Base-by-base conservation (phyloP, 1,284 basidiomycete genomes). In the Leccinum pseudoinsigne region DNA sequence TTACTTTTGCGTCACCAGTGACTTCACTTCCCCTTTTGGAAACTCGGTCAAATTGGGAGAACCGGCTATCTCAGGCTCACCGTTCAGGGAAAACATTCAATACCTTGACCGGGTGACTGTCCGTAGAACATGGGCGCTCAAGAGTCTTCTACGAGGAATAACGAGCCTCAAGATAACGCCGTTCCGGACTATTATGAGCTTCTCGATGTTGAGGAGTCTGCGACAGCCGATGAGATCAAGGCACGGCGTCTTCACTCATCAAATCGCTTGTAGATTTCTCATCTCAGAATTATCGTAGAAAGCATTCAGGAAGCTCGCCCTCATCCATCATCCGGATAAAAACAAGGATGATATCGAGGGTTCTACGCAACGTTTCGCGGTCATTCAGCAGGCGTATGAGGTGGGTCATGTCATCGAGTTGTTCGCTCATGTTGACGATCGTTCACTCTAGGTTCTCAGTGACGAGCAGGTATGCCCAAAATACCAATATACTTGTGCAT, bases 331-430 rank as follows among this genome's bases (percentile, higher is more conserved):
- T 75, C 93, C 94, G 2, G 94, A 96, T 76, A 96, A 95, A 77
- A 96, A 96, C 70, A 84, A 86, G 34, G 82, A 88, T 63, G 85
- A 95, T 70, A 77, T 92, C 4, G 94, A 97, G 68, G 92, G 87
- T 53, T 90, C 97, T 0, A 98, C 95, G 0, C 83, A 90, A 70
- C 85, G 90, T 23, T 99, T 99, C 75, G 90, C 95, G 11, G 81
- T 87, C 55, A 79, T 99, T 14, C 96, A 98, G 71, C 93, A 96
- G 69, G 97, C 97, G 0, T 98, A 98, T 73, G 97, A 98, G 84
- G 95, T 75, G 38, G 63, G 63, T 73, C 45, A 63, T 65, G 53
- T 42, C 23, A 42, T 45, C 56, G n/a, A 26, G 50, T 26, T n/a
- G 38, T 18, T 42, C 5, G 14, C 53, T 67, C 23, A 67, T 7